A percentile compares a stretch with the other conserved stretches of the same genome.
Evolutionary conservation across 306 rosid species (phyloP).

Genomic region (Cicer cuneatum): DNA sequence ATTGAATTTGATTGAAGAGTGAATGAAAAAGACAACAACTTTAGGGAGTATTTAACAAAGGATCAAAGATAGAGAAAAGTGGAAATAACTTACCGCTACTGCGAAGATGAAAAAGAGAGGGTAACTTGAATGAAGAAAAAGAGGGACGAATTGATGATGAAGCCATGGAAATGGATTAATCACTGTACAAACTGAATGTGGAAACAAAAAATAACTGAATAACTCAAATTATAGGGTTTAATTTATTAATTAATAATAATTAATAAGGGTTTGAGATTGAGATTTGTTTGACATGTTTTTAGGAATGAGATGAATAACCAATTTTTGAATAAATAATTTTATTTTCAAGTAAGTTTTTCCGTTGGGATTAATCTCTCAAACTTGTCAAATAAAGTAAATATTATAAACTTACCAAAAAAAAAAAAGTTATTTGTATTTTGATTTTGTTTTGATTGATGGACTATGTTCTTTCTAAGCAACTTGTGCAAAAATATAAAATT

Average conservation of each 20-base stretch:
- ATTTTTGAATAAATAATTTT: no score
- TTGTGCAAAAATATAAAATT: no score
- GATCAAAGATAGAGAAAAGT: neutral
- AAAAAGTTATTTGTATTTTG: no score
- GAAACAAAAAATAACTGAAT: neutral
- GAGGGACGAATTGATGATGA: constrained; percentile 77
- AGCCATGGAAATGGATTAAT: constrained; percentile 38
- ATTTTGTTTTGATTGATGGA: no score
- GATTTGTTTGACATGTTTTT: no score
- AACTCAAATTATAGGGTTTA: constrained; percentile 8
- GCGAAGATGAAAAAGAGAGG: constrained; percentile 52
- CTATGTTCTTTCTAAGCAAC: no score
- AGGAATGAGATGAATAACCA: no score
- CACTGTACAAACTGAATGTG: constrained; percentile 18
- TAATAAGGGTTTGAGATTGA: no score
- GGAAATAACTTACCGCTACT: constrained; percentile 46
- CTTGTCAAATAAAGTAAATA: no score
- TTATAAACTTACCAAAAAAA: no score
- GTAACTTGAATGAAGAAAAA: constrained; percentile 61
- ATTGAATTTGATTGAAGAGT: neutral
- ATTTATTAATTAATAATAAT: neutral
- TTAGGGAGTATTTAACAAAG: constrained; percentile 29
- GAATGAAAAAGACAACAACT: constrained; percentile 29
- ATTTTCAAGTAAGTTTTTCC: no score
- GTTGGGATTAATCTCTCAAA: no score